A percentile compares a stretch with the other conserved stretches of the same genome.
Evolutionary conservation across 2,329 filamentous ascomycete genomes (phyloP).

Genomic region (Ramularia endophylla): DNA sequence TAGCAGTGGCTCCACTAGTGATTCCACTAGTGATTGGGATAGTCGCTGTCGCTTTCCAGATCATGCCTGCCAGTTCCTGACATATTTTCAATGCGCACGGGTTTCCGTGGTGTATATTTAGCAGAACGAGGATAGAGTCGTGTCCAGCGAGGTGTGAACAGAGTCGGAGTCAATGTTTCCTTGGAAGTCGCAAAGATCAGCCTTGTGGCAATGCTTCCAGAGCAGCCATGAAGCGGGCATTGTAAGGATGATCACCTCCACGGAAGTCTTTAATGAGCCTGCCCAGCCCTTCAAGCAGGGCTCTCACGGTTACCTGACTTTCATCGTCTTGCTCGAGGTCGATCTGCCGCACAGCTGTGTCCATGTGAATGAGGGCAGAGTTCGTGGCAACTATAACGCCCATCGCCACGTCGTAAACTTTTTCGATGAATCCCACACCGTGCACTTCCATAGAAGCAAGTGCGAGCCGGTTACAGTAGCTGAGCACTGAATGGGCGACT

Average conservation of each 20-base stretch:
- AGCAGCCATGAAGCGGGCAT: slow-evolving; percentile 13
- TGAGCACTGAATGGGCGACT: slow-evolving; percentile 32
- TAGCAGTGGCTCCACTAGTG: no score
- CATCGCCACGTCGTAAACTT: slow-evolving; percentile 35
- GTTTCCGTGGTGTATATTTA: no score
- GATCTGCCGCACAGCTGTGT: slow-evolving; percentile 8
- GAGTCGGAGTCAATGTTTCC: no score
- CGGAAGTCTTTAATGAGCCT: slow-evolving; percentile 18
- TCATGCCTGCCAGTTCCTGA: no score
- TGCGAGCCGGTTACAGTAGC: slow-evolving; percentile 30
- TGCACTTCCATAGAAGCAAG: slow-evolving; percentile 38
- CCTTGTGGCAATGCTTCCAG: slow-evolving; percentile 2
- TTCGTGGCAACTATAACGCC: slow-evolving; percentile 21
- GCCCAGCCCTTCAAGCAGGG: slow-evolving; percentile 12
- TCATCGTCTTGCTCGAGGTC: slow-evolving; percentile 13
- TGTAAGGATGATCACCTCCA: slow-evolving; percentile 19
- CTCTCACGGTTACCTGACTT: slow-evolving; percentile 4
- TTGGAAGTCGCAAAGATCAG: no score
- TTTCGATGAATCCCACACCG: slow-evolving; percentile 37
- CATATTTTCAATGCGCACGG: no score
- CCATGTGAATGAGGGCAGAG: slow-evolving; percentile 11
- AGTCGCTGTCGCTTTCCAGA: no score
- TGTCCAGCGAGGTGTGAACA: no score
- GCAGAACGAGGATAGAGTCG: no score
- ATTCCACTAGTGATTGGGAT: no score